Base-by-base conservation (phyloP, 192 early-diverging fungal species). In the Coemansia sp. region DNA sequence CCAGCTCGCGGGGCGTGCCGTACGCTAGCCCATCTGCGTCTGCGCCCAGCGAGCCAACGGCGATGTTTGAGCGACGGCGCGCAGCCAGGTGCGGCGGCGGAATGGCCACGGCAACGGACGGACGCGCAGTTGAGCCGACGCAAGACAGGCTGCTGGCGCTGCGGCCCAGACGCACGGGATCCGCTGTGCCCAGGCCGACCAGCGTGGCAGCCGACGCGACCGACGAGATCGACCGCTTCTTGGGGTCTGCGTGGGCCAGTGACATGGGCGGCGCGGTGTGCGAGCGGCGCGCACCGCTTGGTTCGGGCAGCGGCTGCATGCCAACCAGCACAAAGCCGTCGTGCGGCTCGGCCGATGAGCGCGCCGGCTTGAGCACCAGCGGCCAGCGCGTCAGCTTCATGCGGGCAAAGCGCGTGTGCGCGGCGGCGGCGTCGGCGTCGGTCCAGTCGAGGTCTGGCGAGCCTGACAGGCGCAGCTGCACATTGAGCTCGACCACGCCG, bases 331-430 rank as follows among this genome's bases (percentile, higher is more conserved):
- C 64, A 66, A 80, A 80, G 54, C 77, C 77, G 68, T 80, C 77
- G 32, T 67, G 69, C 36, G 77, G 77, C 55, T 75, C 72, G 59
- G 55, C 33, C 45, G 51, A 1, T 45, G 49, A 8, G 20, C 63
- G 55, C 49, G 64, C 33, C 18, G 25, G 57, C 48, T 55, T 67
- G 63, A 75, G 52, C 1, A 80, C 57, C 34, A 75, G 77, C 58
- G 77, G 77, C 77, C 77, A 80, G 14, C 77, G 77, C 58, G 73
- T 63, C 62, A 80, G 72, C 69, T 66, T 59, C 72, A 80, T 66
- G 48, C 73, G 55, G 3, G 77, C 77, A 60, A 80, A 80, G 33
- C 77, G 72, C 25, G 77, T 56, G 69, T 80, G 77, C 66, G 61
- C 69, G 4, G 77, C 50, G 45, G 33, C 66, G 49, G 56, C 50